Evolutionary conservation across 164 flowering plant species (phyloP).

Genomic region (Annona cherimola): DNA sequence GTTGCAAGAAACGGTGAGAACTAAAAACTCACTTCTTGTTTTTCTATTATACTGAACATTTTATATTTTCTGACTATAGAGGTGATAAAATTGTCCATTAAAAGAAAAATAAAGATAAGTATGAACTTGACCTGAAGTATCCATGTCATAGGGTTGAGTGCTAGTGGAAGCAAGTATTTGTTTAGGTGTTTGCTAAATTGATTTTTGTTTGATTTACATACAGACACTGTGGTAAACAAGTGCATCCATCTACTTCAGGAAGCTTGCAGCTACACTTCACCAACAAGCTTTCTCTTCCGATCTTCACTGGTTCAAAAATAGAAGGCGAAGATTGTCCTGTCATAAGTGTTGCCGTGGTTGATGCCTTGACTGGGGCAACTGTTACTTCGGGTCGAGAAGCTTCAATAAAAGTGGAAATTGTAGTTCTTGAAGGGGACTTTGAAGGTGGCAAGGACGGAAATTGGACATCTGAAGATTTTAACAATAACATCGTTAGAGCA

Average conservation of each 20-base stretch:
- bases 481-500: slow-evolving; percentile 36
- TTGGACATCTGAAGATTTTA: slow-evolving; percentile 45
- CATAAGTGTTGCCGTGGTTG: slow-evolving; percentile 54
- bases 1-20: slow-evolving; percentile 24
- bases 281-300: slow-evolving; percentile 57
- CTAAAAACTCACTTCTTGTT: neutral
- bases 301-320: slow-evolving; percentile 73
- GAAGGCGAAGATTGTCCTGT: slow-evolving; percentile 55
- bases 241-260: slow-evolving; percentile 37
- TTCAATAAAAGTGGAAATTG: slow-evolving; percentile 40
- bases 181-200: neutral
- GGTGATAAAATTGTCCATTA: neutral
- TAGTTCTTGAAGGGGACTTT: slow-evolving; percentile 58
- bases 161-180: neutral
- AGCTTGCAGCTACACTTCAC: slow-evolving; percentile 57
- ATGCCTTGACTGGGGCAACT: slow-evolving; percentile 31
- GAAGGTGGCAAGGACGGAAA: slow-evolving; percentile 31
- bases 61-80: too few species aligned
- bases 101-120: neutral
- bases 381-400: slow-evolving; percentile 35
- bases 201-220: slow-evolving; percentile 10
- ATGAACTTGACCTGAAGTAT: too few species aligned
- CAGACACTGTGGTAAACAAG: slow-evolving; percentile 50
- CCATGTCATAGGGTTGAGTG: neutral
- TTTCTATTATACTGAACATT: too few species aligned